Base-by-base conservation (phyloP, 148 eudicot species). In the Polygonum aviculare region DNA sequence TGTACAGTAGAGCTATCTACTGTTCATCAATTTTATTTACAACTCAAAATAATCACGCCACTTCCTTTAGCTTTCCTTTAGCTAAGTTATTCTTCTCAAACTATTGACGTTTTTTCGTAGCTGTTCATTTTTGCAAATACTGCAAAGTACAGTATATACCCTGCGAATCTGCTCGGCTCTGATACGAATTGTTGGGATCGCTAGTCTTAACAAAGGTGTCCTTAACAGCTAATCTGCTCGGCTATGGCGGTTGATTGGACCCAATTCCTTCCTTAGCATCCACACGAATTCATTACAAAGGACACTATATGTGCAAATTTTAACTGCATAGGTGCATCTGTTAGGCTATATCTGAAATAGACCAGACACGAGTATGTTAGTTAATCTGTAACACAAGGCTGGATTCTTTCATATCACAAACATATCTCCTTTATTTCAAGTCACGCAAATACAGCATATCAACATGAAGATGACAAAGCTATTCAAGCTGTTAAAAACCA, bases 401-500 rank as follows among this genome's bases (percentile, higher is more conserved):
- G 57, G 57, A 51, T 51, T 5, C 7, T 22, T 2, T 67, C 44
- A 38, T 67, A 67, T 67, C 44, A 36, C 19, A 67, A 67, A 38
- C 7, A 67, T 36, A 35, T 35, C 45, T 67, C 38, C 10, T 67
- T 67, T 33, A 67, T 67, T 67, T 41, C 18, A 67, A 19, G 5
- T 14, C 36, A 67, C 45, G 7, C 72, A 67, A 67, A 67, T 67
- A 67, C 45, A 36, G 72, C 36, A 67, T 38, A 67, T 67, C 72
- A 67, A 67, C 72, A 62, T 62, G 35, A 39, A 11, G 70, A 33
- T 33, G 70, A 63, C 35, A 63, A 63, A 63, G 70, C 18, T 63
- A 63, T 63, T 63, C 35, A 67, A 38, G 38, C 72, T 36, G 72
- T 14, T 67, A 67, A 67, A 35, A 67, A 67, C 72, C 72, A 67